Base-by-base conservation (phyloP, 2,329 filamentous ascomycete genomes). In the Sordariomycetes sp. region DNA sequence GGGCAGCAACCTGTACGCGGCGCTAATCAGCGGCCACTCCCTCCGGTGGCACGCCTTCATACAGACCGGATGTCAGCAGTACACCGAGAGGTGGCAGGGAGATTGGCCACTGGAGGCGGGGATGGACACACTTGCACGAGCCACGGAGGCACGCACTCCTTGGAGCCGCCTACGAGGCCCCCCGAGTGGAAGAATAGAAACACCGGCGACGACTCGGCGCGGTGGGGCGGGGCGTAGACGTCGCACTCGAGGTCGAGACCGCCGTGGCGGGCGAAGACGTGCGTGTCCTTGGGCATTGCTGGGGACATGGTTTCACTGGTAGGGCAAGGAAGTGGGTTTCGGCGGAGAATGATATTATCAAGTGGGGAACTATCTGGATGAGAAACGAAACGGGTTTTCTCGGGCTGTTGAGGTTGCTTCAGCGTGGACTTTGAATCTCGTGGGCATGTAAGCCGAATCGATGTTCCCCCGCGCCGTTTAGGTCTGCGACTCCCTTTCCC, bases 151-250 rank as follows among this genome's bases (percentile, higher is more conserved):
- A 73, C 63, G 7, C 62, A 64, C 24, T 64, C 64, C 11, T 67
- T 65, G 14, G 65, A 65, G 55, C 69, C 71, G n/a, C 64, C 64
- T 14, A 68, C 64, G 6, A 72, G 64, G 0, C 70, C 70, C 18
- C 71, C 70, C 0, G 70, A 65, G 35, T 73, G 71, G 59, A 73
- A 73, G 62, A 70, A 73, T 20, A 73, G 62, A 32, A 72, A 65
- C n/a, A 70, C 66, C 4, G 69, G 68, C 1, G 61, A 59, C 52
- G 62, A 58, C 22, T 60, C 28, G 1, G 65, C 61, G 28, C 65
- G 66, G 60, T 65, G 62, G 5, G 55, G 55, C 16, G 61, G 60
- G 10, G 65, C 61, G 61, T 71, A 72, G 37, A 73, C 61, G 62
- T 71, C 70, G 62, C 70, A 72, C 56, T 71, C 62, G 24, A 73